Evolutionary conservation across 495 filamentous ascomycete genomes (phyloP).

Genomic region (Daldinia bambusicola): DNA sequence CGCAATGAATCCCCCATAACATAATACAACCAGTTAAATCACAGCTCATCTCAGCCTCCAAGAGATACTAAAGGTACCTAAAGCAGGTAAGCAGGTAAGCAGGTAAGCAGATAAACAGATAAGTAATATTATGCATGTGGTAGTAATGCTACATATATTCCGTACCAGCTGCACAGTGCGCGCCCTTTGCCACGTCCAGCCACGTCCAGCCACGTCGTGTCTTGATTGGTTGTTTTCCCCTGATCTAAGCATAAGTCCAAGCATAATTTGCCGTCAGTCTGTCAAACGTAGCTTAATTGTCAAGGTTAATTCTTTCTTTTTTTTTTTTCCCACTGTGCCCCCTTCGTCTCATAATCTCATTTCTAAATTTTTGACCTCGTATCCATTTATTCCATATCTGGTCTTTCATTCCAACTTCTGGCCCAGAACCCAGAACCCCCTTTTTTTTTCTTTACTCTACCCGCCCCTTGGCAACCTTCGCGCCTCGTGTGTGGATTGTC

Average conservation of each 20-base stretch:
- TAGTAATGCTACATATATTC: no score
- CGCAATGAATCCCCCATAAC: neutral
- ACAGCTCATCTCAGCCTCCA: constrained; percentile 17
- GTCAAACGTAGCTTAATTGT: constrained; percentile 12
- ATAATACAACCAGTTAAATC: neutral
- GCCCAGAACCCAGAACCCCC: neutral
- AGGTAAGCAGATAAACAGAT: no score
- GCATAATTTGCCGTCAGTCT: constrained; percentile 26
- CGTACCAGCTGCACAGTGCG: constrained; percentile 1
- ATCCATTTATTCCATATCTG: constrained; percentile 12
- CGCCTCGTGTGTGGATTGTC: constrained; percentile 22
- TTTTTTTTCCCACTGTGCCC: constrained; percentile 15
- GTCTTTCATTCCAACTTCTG: constrained; percentile 5
- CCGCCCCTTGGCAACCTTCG: constrained; percentile 17
- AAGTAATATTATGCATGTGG: no score
- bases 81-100: no score
- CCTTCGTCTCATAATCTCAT: constrained; percentile 34
- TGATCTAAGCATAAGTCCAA: constrained; percentile 18
- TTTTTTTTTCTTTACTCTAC: constrained; percentile 17
- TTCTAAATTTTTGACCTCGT: constrained; percentile 11
- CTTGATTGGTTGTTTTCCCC: constrained; percentile 19
- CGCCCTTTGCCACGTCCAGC: neutral
- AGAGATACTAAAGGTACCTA: no score
- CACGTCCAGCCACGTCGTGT: neutral
- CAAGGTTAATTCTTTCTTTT: no score